phyloP scores from a whole-genome alignment of 2,329 filamentous ascomycete genomes.

The Calonectria fujianensis region DNA sequence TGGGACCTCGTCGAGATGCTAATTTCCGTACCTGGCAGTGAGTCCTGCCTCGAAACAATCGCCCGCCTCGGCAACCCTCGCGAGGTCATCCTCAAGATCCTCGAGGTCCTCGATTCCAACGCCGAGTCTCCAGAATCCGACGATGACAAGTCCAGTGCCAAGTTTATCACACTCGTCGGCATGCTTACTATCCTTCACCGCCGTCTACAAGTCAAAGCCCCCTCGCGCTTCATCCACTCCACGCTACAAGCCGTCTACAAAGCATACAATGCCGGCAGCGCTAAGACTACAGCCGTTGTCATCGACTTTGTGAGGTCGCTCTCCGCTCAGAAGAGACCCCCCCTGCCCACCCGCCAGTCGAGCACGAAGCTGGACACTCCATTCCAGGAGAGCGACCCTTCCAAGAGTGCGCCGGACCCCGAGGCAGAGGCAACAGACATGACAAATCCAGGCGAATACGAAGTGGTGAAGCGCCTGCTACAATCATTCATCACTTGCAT shows the following conservation, averaged over 20 bases:
- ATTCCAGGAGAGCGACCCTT: constrained; percentile 72
- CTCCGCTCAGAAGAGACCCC: constrained; percentile 79
- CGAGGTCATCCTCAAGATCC: constrained; percentile 87
- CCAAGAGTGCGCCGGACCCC: constrained; percentile 76
- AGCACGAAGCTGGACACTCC: constrained; percentile 73
- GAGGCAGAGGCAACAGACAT: constrained; percentile 67
- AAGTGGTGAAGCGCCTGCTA: constrained; percentile 78
- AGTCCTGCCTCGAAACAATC: constrained; percentile 82
- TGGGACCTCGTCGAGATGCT: constrained; percentile 90
- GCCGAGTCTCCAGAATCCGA: constrained; percentile 64
- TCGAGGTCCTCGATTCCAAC: constrained; percentile 78
- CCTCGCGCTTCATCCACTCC: constrained; percentile 85
- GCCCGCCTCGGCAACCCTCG: constrained; percentile 86
- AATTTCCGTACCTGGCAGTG: constrained; percentile 79
- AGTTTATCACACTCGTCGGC: constrained; percentile 81
- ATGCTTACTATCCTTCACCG: constrained; percentile 84
- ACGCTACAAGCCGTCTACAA: constrained; percentile 83
- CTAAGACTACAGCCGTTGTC: constrained; percentile 81
- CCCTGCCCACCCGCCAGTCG: constrained; percentile 75
- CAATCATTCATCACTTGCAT: constrained; percentile 87
- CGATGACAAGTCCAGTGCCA: constrained; percentile 61
- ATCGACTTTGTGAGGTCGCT: constrained; percentile 83
- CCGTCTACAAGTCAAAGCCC: constrained; percentile 84
- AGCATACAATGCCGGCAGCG: constrained; percentile 77
- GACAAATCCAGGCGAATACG: constrained; percentile 72